These are phyloP conservation scores for Cucurbita moschata DNA, from an alignment of 306 rosid genomes.

Conservation along the genomic window DNA sequence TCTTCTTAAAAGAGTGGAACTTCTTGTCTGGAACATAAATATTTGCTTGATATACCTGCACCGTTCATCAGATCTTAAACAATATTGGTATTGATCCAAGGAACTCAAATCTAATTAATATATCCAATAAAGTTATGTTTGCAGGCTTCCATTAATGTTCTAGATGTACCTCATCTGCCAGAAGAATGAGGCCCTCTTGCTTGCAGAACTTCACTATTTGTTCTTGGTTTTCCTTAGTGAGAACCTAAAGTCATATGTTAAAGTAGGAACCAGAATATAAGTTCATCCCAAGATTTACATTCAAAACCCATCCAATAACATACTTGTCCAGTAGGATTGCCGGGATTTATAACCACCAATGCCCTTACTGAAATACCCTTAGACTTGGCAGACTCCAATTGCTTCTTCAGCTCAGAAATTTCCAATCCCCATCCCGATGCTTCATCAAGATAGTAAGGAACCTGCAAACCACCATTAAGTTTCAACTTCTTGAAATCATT, in stretches of 20 bases:
- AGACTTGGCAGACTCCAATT: conserved; percentile 57
- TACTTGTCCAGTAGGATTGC: conserved; percentile 98
- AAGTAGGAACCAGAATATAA: background rate
- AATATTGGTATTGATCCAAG: no score
- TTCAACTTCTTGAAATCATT: background rate
- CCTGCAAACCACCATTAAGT: conserved; percentile 23
- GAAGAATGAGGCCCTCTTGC: conserved; percentile 75
- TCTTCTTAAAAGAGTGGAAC: conserved; percentile 83
- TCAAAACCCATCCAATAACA: conserved; percentile 2
- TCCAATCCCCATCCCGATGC: conserved; percentile 87
- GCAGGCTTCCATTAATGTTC: background rate
- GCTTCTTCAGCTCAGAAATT: conserved; percentile 55
- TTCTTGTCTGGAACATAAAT: conserved; percentile 70
- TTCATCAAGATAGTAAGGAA: conserved; percentile 84
- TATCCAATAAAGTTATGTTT: background rate
- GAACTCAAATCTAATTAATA: background rate
- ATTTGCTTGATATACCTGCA: conserved; percentile 83
- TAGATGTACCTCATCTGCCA: conserved; percentile 80
- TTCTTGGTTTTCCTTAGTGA: conserved; percentile 57
- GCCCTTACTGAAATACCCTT: conserved; percentile 73
- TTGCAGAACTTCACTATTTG: conserved; percentile 75
- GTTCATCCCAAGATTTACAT: background rate
- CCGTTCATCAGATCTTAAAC: background rate
- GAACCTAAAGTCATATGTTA: conserved; percentile 29
- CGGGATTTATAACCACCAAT: conserved; percentile 88